Base-by-base conservation (phyloP, 495 filamentous ascomycete genomes). In the Daldinia decipiens region DNA sequence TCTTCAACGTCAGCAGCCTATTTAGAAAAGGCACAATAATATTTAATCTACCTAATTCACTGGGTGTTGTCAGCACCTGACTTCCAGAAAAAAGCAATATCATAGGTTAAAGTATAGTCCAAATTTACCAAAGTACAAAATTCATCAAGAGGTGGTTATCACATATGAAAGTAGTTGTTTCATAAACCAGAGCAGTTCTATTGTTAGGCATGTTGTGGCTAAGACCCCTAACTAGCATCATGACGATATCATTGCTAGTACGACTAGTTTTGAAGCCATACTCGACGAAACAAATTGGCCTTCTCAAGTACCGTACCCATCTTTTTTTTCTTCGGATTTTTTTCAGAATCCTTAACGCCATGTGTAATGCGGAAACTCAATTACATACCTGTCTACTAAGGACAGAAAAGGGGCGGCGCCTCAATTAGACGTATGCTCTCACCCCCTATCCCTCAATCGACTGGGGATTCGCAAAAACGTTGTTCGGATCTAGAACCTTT, bases 381-480 rank as follows among this genome's bases (percentile, higher is more conserved):
- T 29, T 31, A 4, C 24, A 29, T 9, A 8, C 7, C 11, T 0
- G 5, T 12, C 24, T 52, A 19, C 47, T 27, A 27, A 27, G 4
- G 27, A 19, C 7, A 29, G n/a, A 52, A 31, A 27, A 21, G 3
- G 11, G 50, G 12, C 13, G 1, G 11, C 2, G 2, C 36, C 19
- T 47, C 43, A 19, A 21, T 47, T 47, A 3, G 6, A 24, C 43
- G 24, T 19, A 11, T 47, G 17, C 43, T 21, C 7, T 8, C n/a
- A 47, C 8, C 17, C 17, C 5, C 13, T 19, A 24, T 19, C 43
- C 5, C 36, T 39, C 27, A 50, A 87, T 78, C 55, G 82, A 78
- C 71, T 89, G 87, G 13, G 87, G 87, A 71, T 87, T 87, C 76
- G 80, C 84, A 59, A 88, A 84, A 36, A 86, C 73, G 31, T 79